Percentiles rank a stretch among this genome's conserved stretches.
These are phyloP conservation scores for Sporothrix protearum DNA, from an alignment of 2,329 filamentous ascomycete species.

Conservation along the genomic window DNA sequence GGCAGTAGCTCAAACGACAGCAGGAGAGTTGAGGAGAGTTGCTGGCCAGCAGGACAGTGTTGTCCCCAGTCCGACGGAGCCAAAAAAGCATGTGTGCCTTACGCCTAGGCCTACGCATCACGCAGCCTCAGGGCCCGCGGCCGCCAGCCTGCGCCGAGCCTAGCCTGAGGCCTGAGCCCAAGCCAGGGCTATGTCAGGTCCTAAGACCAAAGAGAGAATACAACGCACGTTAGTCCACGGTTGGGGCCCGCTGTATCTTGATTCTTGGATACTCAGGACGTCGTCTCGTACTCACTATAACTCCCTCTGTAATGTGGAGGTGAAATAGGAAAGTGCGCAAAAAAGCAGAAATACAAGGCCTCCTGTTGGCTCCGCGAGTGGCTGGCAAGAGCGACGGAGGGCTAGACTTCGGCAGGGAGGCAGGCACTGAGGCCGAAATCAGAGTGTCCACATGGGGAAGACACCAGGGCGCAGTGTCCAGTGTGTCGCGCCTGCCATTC, in stretches of 20 bases:
- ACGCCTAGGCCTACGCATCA: slow-evolving; percentile 11
- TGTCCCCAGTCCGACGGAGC: slow-evolving; percentile 4
- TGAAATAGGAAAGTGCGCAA: background rate
- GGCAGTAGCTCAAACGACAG: background rate
- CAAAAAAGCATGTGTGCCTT: slow-evolving; percentile 18
- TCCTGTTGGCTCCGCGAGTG: background rate
- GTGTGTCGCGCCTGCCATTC: background rate
- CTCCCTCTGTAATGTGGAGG: background rate
- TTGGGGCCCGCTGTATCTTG: background rate
- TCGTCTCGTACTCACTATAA: no score
- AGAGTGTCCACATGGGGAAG: background rate
- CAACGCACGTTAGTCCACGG: background rate
- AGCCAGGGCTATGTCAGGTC: background rate
- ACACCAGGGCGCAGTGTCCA: background rate
- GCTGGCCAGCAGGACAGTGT: background rate
- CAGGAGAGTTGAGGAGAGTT: background rate
- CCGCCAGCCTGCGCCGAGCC: background rate
- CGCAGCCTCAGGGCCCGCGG: background rate
- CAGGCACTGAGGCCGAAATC: background rate
- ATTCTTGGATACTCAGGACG: no score
- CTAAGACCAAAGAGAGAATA: background rate
- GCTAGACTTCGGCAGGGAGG: background rate
- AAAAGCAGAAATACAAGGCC: background rate
- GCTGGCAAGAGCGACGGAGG: background rate
- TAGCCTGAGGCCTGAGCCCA: background rate